Evolutionary conservation across 768 basidiomycete species (phyloP), one percentile per base, ranked within the genome.

Genomic region (Tylopilus balloui): DNA sequence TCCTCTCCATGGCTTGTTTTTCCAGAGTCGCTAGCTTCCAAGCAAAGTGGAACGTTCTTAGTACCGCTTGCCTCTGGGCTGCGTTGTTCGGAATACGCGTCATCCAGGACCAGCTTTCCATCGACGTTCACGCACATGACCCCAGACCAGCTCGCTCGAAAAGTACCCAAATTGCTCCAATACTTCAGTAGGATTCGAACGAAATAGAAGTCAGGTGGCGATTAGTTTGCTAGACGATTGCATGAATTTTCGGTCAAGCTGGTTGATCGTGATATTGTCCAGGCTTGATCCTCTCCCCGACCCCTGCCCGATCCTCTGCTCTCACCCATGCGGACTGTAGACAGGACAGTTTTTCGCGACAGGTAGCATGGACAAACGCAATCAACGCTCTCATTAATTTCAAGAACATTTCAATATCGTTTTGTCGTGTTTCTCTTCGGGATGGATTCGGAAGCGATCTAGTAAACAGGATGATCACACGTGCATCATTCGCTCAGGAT

Each of bases 1-100:
- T 97, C 63, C 77, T 97, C 39, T 81, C 90, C 12, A 86, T 95
- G 81, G 86, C 85, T 40, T 94, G 91, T 63, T 92, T 91, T 58
- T 93, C 88, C 8, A 84, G 87, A 57, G 88, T 92, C 4, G 93
- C 93, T 0, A 72, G 75, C 19, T 97, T 95, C 67, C 93, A 97
- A 59, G 83, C 88, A 4, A 85, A 86, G 55, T 93, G 81, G 80
- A 62, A 75, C 10, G 78, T 95, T n/a, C n/a, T n/a, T n/a, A n/a
- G n/a, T n/a, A n/a, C n/a, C n/a, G n/a, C n/a, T n/a, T n/a, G n/a
- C n/a, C n/a, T n/a, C n/a, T n/a, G n/a, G n/a, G n/a, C n/a, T n/a
- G n/a, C n/a, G n/a, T n/a, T n/a, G n/a, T n/a, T n/a, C n/a, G n/a
- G n/a, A n/a, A n/a, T n/a, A n/a, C n/a, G n/a, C n/a, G n/a, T n/a